Evolutionary conservation across 2,329 filamentous ascomycete genomes (phyloP).

Genomic region (Aureobasidium namibiae): DNA sequence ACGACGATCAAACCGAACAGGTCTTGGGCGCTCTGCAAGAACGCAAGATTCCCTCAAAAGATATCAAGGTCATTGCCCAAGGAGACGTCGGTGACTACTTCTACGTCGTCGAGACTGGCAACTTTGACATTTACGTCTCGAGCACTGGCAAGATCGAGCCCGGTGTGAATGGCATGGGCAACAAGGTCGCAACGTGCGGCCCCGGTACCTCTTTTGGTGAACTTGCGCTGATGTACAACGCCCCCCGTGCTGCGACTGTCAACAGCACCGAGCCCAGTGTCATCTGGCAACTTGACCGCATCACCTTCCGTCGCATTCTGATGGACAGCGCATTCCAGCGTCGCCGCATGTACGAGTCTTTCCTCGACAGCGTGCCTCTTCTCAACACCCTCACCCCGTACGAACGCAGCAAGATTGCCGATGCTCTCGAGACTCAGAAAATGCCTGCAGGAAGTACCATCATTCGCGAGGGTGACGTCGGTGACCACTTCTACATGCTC

Average conservation of each 20-base stretch:
- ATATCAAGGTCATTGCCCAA: slow-evolving; percentile 84
- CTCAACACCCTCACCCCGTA: slow-evolving; percentile 78
- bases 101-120: slow-evolving; percentile 88
- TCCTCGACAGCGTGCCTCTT: slow-evolving; percentile 87
- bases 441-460: slow-evolving; percentile 72
- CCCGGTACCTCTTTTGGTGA: slow-evolving; percentile 93
- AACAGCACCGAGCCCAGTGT: slow-evolving; percentile 75
- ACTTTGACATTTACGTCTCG: slow-evolving; percentile 89
- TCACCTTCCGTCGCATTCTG: slow-evolving; percentile 94
- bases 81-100: slow-evolving; percentile 96
- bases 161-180: slow-evolving; percentile 73
- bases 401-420: slow-evolving; percentile 94
- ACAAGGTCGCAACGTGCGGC: slow-evolving; percentile 71
- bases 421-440: slow-evolving; percentile 87
- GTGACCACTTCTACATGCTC: slow-evolving; percentile 84
- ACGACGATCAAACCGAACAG: slow-evolving; percentile 83
- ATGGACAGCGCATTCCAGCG: slow-evolving; percentile 98
- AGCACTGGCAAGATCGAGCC: slow-evolving; percentile 65
- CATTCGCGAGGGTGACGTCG: slow-evolving; percentile 84
- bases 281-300: slow-evolving; percentile 87
- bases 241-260: slow-evolving; percentile 88
- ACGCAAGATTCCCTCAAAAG: slow-evolving; percentile 90
- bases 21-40: slow-evolving; percentile 87
- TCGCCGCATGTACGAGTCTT: slow-evolving; percentile 92
- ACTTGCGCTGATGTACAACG: slow-evolving; percentile 96